A percentile compares a stretch with the other conserved stretches of the same genome.
These are phyloP conservation scores for Schizophyllum commune DNA, from an alignment of 1,284 basidiomycete species.

Conservation along the genomic window DNA sequence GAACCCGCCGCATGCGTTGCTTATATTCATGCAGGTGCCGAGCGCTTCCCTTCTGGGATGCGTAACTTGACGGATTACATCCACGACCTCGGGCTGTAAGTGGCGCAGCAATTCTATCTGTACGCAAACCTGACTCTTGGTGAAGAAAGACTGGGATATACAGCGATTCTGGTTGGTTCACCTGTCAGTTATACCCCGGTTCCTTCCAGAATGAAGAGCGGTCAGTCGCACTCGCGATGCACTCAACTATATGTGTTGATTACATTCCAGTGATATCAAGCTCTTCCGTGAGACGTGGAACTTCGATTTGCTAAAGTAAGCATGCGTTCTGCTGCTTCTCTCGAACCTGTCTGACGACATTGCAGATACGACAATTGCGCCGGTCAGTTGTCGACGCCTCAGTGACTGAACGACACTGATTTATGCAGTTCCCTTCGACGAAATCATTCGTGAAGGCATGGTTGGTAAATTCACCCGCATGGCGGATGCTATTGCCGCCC, in stretches of 20 bases:
- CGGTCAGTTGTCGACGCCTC: conserved; percentile 19
- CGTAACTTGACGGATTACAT: conserved; percentile 41
- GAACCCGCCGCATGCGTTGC: conserved; percentile 2
- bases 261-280: conserved; percentile 32
- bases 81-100: conserved; percentile 44
- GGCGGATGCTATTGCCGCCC: conserved; percentile 41
- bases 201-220: conserved; percentile 39
- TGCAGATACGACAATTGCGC: conserved; percentile 54
- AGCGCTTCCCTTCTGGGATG: conserved; percentile 44
- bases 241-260: neutral
- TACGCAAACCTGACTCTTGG: neutral
- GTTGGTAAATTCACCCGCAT: conserved; percentile 47
- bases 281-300: conserved; percentile 46
- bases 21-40: conserved; percentile 24
- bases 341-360: neutral
- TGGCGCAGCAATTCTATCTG: conserved; percentile 15
- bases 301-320: conserved; percentile 52
- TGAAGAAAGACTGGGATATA: conserved; percentile 48
- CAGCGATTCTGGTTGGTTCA: conserved; percentile 45
- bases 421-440: conserved; percentile 41
- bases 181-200: conserved; percentile 41
- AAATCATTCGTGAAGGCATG: conserved; percentile 43
- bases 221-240: conserved; percentile 14
- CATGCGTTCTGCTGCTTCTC: conserved; percentile 2
- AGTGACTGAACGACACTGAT: neutral